Percentiles rank a stretch among this genome's conserved stretches.
Evolutionary conservation across 805 yeast species (phyloP).

Genomic region (Wickerhamomyces rabaulensis): DNA sequence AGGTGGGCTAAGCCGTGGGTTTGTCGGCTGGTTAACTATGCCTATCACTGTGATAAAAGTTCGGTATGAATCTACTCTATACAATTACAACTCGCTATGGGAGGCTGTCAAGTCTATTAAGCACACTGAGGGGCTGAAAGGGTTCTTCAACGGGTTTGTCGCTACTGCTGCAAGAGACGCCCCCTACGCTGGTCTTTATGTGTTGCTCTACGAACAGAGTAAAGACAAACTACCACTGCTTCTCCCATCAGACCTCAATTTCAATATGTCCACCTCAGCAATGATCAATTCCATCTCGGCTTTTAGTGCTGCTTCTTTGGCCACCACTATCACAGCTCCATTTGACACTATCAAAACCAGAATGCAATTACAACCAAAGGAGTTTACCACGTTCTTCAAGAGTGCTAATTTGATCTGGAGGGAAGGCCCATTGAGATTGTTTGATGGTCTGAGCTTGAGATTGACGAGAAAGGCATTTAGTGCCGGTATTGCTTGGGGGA

Average conservation of each 20-base stretch:
- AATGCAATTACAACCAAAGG: slow-evolving; percentile 65
- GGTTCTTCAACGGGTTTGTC: slow-evolving; percentile 82
- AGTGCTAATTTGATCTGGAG: slow-evolving; percentile 35
- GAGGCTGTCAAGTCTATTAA: slow-evolving; percentile 59
- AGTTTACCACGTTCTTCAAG: slow-evolving; percentile 36
- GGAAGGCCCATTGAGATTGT: slow-evolving; percentile 53
- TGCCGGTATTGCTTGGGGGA: slow-evolving; percentile 96
- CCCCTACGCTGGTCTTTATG: slow-evolving; percentile 93
- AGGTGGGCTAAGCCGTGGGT: slow-evolving; percentile 75
- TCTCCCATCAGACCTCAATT: slow-evolving; percentile 3
- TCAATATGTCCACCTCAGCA: slow-evolving; percentile 39
- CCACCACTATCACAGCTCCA: slow-evolving; percentile 89
- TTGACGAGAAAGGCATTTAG: slow-evolving; percentile 81
- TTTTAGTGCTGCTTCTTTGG: slow-evolving; percentile 63
- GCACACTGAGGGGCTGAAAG: slow-evolving; percentile 44
- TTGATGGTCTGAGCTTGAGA: slow-evolving; percentile 80
- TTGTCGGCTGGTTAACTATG: slow-evolving; percentile 87
- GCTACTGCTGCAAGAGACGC: slow-evolving; percentile 90
- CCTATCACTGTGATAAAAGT: slow-evolving; percentile 91
- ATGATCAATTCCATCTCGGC: slow-evolving; percentile 74
- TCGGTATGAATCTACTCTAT: slow-evolving; percentile 78
- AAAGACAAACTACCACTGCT: slow-evolving; percentile 49
- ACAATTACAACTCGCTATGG: slow-evolving; percentile 57
- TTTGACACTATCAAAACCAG: slow-evolving; percentile 92
- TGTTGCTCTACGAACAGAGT: slow-evolving; percentile 74